These are phyloP conservation scores for Boletus subparvulus DNA, from an alignment of 768 basidiomycete genomes.

Conservation along the genomic window DNA sequence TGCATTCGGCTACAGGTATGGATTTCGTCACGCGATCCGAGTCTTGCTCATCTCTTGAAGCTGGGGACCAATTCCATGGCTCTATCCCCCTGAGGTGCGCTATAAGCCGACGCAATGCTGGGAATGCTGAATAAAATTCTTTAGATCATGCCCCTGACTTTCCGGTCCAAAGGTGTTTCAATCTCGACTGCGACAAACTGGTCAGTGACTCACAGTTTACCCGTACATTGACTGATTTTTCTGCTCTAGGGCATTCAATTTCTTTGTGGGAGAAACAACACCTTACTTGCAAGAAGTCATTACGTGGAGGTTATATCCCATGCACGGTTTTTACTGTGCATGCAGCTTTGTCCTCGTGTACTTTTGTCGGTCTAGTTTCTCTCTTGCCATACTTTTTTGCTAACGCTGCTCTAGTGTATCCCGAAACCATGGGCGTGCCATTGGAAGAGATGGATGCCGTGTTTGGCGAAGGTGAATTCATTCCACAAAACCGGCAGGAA, in stretches of 20 bases:
- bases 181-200: constrained; percentile 88
- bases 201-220: constrained; percentile 18
- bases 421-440: constrained; percentile 83
- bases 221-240: constrained; percentile 11
- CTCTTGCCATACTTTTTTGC: not conserved
- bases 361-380: constrained; percentile 55
- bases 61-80: constrained; percentile 89
- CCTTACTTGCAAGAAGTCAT: constrained; percentile 86
- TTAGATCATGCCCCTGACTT: constrained; percentile 84
- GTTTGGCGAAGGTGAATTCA: constrained; percentile 75
- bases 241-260: constrained; percentile 68
- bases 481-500: constrained; percentile 13
- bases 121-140: constrained; percentile 2
- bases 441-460: constrained; percentile 90
- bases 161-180: constrained; percentile 95
- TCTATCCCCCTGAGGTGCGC: constrained; percentile 79
- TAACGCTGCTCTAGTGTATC: constrained; percentile 57
- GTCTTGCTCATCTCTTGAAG: constrained; percentile 24
- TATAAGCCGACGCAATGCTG: constrained; percentile 1
- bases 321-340: constrained; percentile 92
- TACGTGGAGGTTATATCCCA: constrained; percentile 89
- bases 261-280: constrained; percentile 83
- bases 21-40: not conserved
- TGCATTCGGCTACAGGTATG: constrained; percentile 82
- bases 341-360: constrained; percentile 86